Evolutionary conservation across 345 rosid genomes (phyloP).

Genomic region (Mangifera indica): DNA sequence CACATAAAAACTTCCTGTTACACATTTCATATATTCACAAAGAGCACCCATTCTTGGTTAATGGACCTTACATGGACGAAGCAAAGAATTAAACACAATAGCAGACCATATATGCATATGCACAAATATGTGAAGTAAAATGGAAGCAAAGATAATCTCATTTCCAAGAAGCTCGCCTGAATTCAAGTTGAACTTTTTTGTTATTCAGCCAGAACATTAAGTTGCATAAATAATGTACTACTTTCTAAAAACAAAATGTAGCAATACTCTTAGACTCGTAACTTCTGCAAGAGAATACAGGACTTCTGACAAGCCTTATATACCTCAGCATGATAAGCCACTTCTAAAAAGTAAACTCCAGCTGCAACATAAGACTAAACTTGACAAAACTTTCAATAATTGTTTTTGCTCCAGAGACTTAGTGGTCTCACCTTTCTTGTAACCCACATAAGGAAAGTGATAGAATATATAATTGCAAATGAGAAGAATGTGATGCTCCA

Average conservation of each 20-base stretch:
- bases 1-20: conserved; percentile 8
- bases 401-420: neutral
- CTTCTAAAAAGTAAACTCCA: neutral
- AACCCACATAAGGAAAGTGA: neutral
- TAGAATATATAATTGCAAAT: neutral
- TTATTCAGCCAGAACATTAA: neutral
- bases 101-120: neutral
- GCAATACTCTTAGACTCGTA: neutral
- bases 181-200: neutral
- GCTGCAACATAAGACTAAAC: neutral
- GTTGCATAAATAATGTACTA: neutral
- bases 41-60: neutral
- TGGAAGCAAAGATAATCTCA: neutral
- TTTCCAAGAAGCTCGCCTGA: neutral
- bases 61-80: neutral
- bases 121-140: neutral
- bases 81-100: neutral
- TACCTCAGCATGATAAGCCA: neutral
- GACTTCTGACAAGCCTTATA: neutral
- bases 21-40: neutral
- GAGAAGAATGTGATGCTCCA: conserved; percentile 1
- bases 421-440: neutral
- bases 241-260: neutral
- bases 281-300: neutral
- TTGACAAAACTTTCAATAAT: neutral